These are phyloP conservation scores for Hortiboletus rubellus DNA, from an alignment of 1,284 basidiomycete genomes.

Conservation along the genomic window DNA sequence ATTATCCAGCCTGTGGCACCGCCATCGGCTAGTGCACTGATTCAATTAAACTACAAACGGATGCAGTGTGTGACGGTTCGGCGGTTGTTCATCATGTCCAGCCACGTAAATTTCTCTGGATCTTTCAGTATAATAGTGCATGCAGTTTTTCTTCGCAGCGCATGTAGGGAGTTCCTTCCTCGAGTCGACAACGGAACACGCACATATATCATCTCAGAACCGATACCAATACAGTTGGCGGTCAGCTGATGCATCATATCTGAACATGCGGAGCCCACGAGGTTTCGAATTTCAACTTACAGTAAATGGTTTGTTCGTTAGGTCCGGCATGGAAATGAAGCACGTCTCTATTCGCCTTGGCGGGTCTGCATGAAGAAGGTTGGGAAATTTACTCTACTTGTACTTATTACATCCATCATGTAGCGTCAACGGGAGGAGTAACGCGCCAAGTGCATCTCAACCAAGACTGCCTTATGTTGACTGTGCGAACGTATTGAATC, in stretches of 20 bases:
- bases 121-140: not conserved
- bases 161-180: conserved; percentile 8
- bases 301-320: not conserved
- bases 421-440: no score
- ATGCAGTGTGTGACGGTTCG: not conserved
- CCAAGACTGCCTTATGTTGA: not conserved
- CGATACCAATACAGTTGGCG: conserved; percentile 3
- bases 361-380: not conserved
- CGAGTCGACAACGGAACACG: conserved; percentile 1
- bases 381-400: not conserved
- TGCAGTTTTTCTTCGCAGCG: not conserved
- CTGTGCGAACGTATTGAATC: conserved; percentile 9
- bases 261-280: conserved; percentile 31
- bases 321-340: not conserved
- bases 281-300: conserved; percentile 22
- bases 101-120: conserved; percentile 1
- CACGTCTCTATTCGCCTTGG: not conserved
- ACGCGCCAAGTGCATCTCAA: not conserved
- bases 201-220: conserved; percentile 6
- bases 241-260: conserved; percentile 28
- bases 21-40: conserved; percentile 18
- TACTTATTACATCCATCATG: not conserved
- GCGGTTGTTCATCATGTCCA: not conserved
- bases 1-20: conserved; percentile 1
- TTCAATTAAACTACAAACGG: conserved; percentile 13